Percentiles rank a stretch among this genome's conserved stretches.
These are phyloP conservation scores for Rhynchosporium graminicola DNA, from an alignment of 2,329 filamentous ascomycete genomes.

Conservation along the genomic window DNA sequence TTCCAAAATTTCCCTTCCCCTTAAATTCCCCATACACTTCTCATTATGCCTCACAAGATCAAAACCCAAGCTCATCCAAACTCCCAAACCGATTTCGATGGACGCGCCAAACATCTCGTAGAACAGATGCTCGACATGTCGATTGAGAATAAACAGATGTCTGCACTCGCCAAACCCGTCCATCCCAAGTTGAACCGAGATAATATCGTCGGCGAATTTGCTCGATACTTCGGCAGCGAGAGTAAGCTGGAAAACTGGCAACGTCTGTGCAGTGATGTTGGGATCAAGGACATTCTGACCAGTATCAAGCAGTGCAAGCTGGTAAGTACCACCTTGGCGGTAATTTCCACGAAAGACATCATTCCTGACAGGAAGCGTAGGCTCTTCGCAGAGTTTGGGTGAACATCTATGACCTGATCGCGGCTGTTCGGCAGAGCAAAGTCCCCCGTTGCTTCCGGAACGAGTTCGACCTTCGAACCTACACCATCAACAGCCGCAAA, in stretches of 20 bases:
- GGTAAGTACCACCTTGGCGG: constrained; percentile 37
- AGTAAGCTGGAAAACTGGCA: constrained; percentile 47
- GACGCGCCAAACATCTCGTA: too few relatives aligned
- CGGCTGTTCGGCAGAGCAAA: constrained; percentile 37
- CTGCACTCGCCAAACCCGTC: not conserved
- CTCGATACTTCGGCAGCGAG: constrained; percentile 31
- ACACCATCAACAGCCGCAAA: constrained; percentile 43
- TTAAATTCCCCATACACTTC: not conserved
- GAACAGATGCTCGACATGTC: not conserved
- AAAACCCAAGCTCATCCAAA: not conserved
- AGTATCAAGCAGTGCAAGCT: constrained; percentile 50
- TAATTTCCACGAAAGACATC: not conserved
- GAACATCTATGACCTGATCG: constrained; percentile 53
- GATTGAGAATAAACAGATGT: not conserved
- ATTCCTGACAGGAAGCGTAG: constrained; percentile 35
- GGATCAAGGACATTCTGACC: constrained; percentile 41
- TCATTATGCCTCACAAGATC: not conserved
- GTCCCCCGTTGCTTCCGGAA: constrained; percentile 42
- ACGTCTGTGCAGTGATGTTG: constrained; percentile 48
- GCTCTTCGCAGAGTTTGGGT: constrained; percentile 47
- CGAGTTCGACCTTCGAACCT: constrained; percentile 40
- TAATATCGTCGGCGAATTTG: constrained; percentile 25
- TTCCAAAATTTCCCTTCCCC: not conserved
- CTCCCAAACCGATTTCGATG: too few relatives aligned
- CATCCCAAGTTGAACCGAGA: not conserved